A percentile compares a stretch with the other conserved stretches of the same genome.
phyloP scores from a whole-genome alignment of 2,329 filamentous ascomycete genomes.

The Rugonectria rugulosa region DNA sequence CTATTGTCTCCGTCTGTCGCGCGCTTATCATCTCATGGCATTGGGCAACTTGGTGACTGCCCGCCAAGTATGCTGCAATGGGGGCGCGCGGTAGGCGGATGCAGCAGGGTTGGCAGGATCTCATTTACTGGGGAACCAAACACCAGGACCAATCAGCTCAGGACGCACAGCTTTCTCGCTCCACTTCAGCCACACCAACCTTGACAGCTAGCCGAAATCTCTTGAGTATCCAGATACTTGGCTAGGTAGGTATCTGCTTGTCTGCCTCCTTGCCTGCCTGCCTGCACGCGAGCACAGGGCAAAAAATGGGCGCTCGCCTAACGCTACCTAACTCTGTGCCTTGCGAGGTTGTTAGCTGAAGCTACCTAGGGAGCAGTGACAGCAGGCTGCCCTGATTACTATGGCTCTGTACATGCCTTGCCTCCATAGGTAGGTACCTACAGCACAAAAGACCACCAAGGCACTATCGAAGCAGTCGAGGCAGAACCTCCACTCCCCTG shows the following conservation, averaged over 20 bases:
- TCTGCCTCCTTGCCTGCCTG: background rate
- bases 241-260: background rate
- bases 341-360: too few species aligned
- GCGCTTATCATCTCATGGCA: slow-evolving; percentile 21
- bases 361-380: too few species aligned
- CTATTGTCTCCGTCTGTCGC: slow-evolving; percentile 16
- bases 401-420: too few species aligned
- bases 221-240: slow-evolving; percentile 9
- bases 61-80: slow-evolving; percentile 1
- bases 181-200: slow-evolving; percentile 23
- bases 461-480: too few species aligned
- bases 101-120: too few species aligned
- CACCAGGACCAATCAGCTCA: slow-evolving; percentile 11
- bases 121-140: slow-evolving; percentile 7
- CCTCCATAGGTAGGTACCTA: too few species aligned
- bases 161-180: slow-evolving; percentile 13
- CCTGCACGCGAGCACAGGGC: too few species aligned
- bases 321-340: too few species aligned
- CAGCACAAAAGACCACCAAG: background rate
- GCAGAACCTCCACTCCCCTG: too few species aligned
- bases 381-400: background rate
- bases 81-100: background rate
- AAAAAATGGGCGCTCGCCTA: too few species aligned
- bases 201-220: too few species aligned
- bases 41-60: too few species aligned